Base-by-base conservation (phyloP, 495 filamentous ascomycete species). In the Penicillium pulvis region DNA sequence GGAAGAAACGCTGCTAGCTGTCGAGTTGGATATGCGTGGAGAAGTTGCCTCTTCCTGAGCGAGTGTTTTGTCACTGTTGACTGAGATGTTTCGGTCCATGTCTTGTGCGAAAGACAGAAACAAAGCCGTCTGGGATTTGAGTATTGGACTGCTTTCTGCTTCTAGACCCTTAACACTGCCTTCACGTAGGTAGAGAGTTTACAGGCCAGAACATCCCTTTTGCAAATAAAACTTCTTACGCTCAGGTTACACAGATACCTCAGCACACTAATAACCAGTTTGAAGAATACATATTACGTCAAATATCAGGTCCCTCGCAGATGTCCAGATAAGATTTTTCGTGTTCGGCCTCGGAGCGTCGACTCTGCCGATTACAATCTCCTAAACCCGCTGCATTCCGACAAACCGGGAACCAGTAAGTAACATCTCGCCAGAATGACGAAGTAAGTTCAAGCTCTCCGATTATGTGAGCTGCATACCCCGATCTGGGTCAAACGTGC, bases 391-490 rank as follows among this genome's bases (percentile, higher is more conserved):
- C 52, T 17, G 26, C 39, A 33, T 41, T 57, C 51, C 49, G 44
- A 23, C 12, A 35, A 51, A 5, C 39, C 6, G 36, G 6, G 14
- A 20, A 31, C 11, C 12, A 47, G 30, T 24, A 17, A 41, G 3
- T 35, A 31, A 31, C 41, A n/a, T 36, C 16, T 49, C 11, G 44
- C 19, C 20, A 41, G 44, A 28, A 30, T 33, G 28, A 24, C 23
- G 4, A 19, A 30, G 19, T 47, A n/a, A 35, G 5, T 20, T 20
- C 17, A 36, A 7, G 53, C 8, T 20, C 17, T 23, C 35, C 26
- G 61, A 54, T 64, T 60, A 60, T 45, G 62, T 60, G 62, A 60
- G 36, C 11, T 64, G 55, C 50, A 58, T 49, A 24, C 48, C 47
- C 47, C 51, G 57, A 58, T 58, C 41, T 48, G 48, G 46, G 17